phyloP scores from a whole-genome alignment of 2,329 filamentous ascomycete genomes.

The Cladophialophora exuberans region DNA sequence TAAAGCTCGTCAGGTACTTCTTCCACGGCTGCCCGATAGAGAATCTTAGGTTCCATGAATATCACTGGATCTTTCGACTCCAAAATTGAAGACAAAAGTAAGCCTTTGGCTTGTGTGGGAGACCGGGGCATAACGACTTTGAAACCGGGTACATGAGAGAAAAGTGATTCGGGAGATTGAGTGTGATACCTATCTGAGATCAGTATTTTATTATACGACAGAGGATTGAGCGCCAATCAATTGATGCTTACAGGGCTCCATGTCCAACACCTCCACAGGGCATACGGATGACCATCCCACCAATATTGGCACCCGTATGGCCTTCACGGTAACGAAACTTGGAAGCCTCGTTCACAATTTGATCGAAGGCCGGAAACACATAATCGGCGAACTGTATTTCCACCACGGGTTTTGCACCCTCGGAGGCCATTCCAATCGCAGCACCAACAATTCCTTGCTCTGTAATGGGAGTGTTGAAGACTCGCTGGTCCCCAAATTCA shows the following conservation, averaged over 20 bases:
- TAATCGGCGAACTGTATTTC: conserved; percentile 97
- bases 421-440: conserved; percentile 82
- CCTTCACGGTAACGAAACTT: conserved; percentile 81
- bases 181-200: conserved; percentile 67
- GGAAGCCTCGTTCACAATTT: conserved; percentile 89
- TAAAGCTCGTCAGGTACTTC: conserved; percentile 83
- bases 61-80: conserved; percentile 81
- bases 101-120: conserved; percentile 83
- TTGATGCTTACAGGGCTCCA: conserved; percentile 72
- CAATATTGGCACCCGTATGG: conserved; percentile 66
- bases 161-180: conserved; percentile 85
- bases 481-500: conserved; percentile 81
- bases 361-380: conserved; percentile 88
- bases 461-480: conserved; percentile 93
- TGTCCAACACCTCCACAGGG: conserved; percentile 88
- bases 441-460: conserved; percentile 95
- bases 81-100: conserved; percentile 75
- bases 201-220: too few relatives aligned
- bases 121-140: conserved; percentile 85
- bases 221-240: neutral
- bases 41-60: conserved; percentile 92
- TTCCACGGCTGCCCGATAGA: conserved; percentile 89
- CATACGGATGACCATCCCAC: conserved; percentile 88
- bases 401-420: conserved; percentile 88
- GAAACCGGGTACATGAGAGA: conserved; percentile 84